Base-by-base conservation (phyloP, 441 rosid genomes). In the Hura crepitans region DNA sequence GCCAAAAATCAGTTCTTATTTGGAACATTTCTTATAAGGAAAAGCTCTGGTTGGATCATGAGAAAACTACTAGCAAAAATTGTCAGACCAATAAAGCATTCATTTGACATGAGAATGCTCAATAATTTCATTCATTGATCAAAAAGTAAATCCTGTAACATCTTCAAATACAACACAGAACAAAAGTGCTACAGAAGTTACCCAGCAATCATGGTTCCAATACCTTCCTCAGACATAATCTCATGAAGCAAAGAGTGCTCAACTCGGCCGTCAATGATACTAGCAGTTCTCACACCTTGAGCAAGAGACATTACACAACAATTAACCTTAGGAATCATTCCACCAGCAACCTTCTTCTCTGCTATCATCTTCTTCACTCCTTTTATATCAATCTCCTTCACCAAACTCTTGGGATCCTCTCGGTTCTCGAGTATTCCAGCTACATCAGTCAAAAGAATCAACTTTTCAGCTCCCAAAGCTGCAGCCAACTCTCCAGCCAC, bases 401-500 rank as follows among this genome's bases (percentile, higher is more conserved):
- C 96, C 80, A 94, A 78, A 67, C 97, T 92, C 23, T 65, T 55
- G 0, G 94, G 89, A 46, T 92, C 90, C 0, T 86, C 86, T 5
- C 82, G 70, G 59, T 92, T 59, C 64, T 84, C 85, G 57, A 94
- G 79, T n/a, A 94, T 90, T 42, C 99, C 99, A 0, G 96, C 89
- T 4, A 94, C 97, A 46, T 92, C 97, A 0, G 97, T 94, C 77
- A 92, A 39, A 70, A 92, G 65, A 65, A 92, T 94, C 85, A 92
- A 65, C 69, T 94, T 94, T 86, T 94, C 98, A 0, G 98, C 98
- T 14, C 95, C 93, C 22, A 94, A 75, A 3, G 99, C 97, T 1
- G 96, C 99, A 6, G 97, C 97, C 23, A 94, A 66, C 65, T 94
- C 99, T 30, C 97, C 99, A 0, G 97, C 99, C 57, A 92, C 99